Evolutionary conservation across 2,329 filamentous ascomycete species (phyloP).

Genomic region (Verticillium nubilum): DNA sequence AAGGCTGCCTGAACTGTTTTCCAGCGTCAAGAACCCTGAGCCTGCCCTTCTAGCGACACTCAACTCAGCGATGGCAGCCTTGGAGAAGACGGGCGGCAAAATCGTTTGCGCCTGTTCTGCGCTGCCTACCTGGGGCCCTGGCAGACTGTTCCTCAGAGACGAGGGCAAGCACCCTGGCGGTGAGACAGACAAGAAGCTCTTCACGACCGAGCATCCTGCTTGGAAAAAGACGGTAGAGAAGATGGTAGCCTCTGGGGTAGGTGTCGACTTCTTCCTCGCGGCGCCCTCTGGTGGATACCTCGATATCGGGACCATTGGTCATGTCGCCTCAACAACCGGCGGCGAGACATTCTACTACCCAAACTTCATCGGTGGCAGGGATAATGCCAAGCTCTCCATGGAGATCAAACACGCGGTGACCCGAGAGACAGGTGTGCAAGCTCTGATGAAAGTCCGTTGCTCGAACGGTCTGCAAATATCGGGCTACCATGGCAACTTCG

Average conservation of each 20-base stretch:
- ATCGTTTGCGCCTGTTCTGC: conserved; percentile 81
- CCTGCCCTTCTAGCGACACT: conserved; percentile 80
- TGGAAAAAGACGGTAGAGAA: conserved; percentile 85
- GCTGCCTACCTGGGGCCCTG: conserved; percentile 89
- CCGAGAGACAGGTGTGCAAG: conserved; percentile 90
- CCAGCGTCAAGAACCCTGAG: conserved; percentile 82
- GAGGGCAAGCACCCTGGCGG: conserved; percentile 80
- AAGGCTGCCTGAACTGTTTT: conserved; percentile 80
- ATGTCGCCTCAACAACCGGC: conserved; percentile 82
- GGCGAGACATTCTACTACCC: conserved; percentile 96
- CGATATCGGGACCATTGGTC: conserved; percentile 87
- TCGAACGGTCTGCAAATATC: conserved; percentile 93
- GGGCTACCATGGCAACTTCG: conserved; percentile 93
- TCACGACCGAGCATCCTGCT: conserved; percentile 80
- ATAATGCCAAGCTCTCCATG: conserved; percentile 74
- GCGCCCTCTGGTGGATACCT: conserved; percentile 86
- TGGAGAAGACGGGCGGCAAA: conserved; percentile 86
- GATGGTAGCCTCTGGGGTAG: conserved; percentile 81
- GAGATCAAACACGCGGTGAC: conserved; percentile 85
- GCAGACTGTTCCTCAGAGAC: conserved; percentile 77
- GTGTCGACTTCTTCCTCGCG: conserved; percentile 91
- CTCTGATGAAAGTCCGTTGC: conserved; percentile 96
- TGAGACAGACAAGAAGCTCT: conserved; percentile 87
- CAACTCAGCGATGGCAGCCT: conserved; percentile 75
- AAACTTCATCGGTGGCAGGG: conserved; percentile 85